Evolutionary conservation across 2,329 filamentous ascomycete species (phyloP), one percentile per base, ranked within the genome.

Genomic region (Neospermospora avenae): DNA sequence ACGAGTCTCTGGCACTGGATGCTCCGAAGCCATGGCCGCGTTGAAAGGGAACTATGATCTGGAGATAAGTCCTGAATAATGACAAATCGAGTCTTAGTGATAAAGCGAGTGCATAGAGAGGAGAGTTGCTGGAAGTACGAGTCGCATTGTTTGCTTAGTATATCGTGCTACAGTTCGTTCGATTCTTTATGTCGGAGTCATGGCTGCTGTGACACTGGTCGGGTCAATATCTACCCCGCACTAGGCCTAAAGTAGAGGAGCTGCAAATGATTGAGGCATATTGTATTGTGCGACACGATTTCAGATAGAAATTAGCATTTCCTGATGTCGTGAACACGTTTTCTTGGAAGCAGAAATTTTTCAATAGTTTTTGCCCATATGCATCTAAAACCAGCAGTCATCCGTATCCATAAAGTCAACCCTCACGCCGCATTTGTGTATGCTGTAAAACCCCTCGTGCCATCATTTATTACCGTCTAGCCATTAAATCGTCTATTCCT

Each of bases 1-100:
- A 68, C 79, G 78, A 58, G 84, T 85, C 69, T 85, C 82, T 37
- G 82, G 82, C 41, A 85, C 75, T 37, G 78, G 71, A 42, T 71
- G 68, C 25, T 70, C 65, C 51, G 49, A 45, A 44, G 69, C 63
- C 69, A 72, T 71, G 22, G 41, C 61, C 39, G 51, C n/a, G 11
- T 28, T 45, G 35, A 16, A 24, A 58, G 20, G 24, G 14, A 10
- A 35, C 39, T 28, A 10, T 28, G 20, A 41, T n/a, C 44, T 8
- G 10, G 55, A 39, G 34, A 53, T 16, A 34, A 42, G 2, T 31
- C 51, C 18, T n/a, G 35, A 20, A 55, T 41, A 35, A 16, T 18
- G 37, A 25, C 22, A 20, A n/a, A 24, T 20, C 13, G 14, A 20
- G 16, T 37, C 20, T 55, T 37, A 45, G 10, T 53, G 20, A 63